Conservation (phyloP, 371 early-diverging fungal genomes). For the Mucor racemosus region DNA sequence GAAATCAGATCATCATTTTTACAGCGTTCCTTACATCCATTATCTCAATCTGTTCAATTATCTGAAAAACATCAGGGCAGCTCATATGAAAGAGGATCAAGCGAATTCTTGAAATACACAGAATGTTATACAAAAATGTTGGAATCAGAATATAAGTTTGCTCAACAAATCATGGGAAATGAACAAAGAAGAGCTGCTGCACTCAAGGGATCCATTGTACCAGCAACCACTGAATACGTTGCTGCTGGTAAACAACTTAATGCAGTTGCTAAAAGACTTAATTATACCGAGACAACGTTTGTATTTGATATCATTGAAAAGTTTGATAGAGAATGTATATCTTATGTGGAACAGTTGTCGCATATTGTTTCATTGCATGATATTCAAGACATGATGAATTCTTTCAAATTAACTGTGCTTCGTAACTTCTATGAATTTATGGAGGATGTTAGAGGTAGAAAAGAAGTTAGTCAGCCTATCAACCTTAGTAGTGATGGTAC, state of each 20-base stretch:
- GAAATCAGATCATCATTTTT: slow-evolving; percentile 78
- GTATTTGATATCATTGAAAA: slow-evolving; percentile 81
- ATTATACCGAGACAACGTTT: slow-evolving; percentile 75
- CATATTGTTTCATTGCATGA: slow-evolving; percentile 42
- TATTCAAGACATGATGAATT: slow-evolving; percentile 56
- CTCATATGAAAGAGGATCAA: slow-evolving; percentile 72
- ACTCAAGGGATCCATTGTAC: slow-evolving; percentile 59
- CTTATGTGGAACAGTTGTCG: slow-evolving; percentile 22
- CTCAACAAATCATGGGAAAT: slow-evolving; percentile 64
- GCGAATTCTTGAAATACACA: slow-evolving; percentile 67
- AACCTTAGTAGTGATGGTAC: slow-evolving; percentile 82
- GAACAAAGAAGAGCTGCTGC: slow-evolving; percentile 60
- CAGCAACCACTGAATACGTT: slow-evolving; percentile 64
- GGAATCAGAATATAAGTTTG: slow-evolving; percentile 60
- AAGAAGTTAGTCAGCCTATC: slow-evolving; percentile 41
- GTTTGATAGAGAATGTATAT: slow-evolving; percentile 39
- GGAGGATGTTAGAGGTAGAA: slow-evolving; percentile 65
- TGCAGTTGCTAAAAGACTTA: slow-evolving; percentile 62
- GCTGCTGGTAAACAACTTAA: slow-evolving; percentile 71
- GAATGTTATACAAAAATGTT: slow-evolving; percentile 64
- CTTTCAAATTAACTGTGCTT: slow-evolving; percentile 63
- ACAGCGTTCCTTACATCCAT: slow-evolving; percentile 63
- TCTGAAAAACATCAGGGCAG: slow-evolving; percentile 59
- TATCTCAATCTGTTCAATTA: slow-evolving; percentile 54
- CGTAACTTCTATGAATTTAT: slow-evolving; percentile 73